Conservation (phyloP, 208 protist genomes). For the Crithidia fasciculata region DNA sequence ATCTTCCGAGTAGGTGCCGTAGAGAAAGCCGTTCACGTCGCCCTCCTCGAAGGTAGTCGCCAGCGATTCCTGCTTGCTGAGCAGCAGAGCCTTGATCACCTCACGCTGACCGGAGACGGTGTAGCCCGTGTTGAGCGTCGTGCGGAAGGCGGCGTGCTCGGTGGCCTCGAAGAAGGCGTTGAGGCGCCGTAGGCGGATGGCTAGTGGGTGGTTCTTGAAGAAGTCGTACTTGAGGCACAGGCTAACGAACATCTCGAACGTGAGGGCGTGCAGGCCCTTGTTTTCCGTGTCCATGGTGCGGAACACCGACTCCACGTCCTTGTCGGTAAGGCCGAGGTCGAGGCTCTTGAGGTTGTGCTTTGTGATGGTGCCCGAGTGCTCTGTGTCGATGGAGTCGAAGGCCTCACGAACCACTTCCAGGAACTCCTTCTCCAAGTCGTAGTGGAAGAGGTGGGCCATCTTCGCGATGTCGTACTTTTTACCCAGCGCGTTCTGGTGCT, state of each 20-base stretch:
- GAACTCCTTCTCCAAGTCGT: conserved; percentile 86
- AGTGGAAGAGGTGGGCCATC: conserved; percentile 87
- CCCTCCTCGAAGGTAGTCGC: conserved; percentile 72
- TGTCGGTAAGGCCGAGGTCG: conserved; percentile 62
- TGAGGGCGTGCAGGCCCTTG: conserved; percentile 46
- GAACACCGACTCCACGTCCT: conserved; percentile 74
- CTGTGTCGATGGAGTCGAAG: conserved; percentile 84
- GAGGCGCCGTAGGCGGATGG: conserved; percentile 70
- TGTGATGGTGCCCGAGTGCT: conserved; percentile 83
- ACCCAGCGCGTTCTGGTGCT: conserved; percentile 76
- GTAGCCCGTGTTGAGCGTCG: conserved; percentile 78
- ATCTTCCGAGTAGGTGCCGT: conserved; percentile 61
- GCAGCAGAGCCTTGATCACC: conserved; percentile 75
- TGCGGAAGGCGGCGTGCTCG: conserved; percentile 64
- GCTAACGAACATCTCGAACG: conserved; percentile 85
- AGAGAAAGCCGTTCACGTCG: conserved; percentile 65
- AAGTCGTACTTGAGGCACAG: conserved; percentile 80
- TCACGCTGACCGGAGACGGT: conserved; percentile 75
- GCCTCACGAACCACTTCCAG: conserved; percentile 70
- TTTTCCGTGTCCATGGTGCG: conserved; percentile 61
- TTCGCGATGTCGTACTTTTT: conserved; percentile 81
- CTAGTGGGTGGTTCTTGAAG: conserved; percentile 84
- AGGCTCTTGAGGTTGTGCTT: conserved; percentile 74
- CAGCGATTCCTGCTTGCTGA: conserved; percentile 57
- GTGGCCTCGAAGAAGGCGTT: conserved; percentile 82